Percentiles rank a stretch among this genome's conserved stretches.
Evolutionary conservation across 495 filamentous ascomycete species (phyloP).

Genomic region (Trichoderma reesei): DNA sequence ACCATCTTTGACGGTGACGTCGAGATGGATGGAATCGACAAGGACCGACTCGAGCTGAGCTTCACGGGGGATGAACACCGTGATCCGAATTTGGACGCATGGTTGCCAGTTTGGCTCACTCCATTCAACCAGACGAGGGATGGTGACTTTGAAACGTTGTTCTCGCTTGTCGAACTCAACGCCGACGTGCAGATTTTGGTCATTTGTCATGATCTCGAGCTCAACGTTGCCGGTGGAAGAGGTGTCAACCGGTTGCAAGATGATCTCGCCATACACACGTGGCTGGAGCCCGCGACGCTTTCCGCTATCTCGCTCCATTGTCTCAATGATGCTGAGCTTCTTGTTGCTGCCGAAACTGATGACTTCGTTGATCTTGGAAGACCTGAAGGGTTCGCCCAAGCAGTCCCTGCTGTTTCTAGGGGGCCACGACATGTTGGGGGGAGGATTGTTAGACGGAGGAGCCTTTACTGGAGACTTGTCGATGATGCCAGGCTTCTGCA

Average conservation of each 20-base stretch:
- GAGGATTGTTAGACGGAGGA: not conserved
- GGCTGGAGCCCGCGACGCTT: slow-evolving; percentile 17
- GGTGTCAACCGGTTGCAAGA: slow-evolving; percentile 24
- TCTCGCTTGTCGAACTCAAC: slow-evolving; percentile 19
- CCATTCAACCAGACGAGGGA: slow-evolving; percentile 24
- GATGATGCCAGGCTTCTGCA: not conserved
- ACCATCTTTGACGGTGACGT: slow-evolving; percentile 31
- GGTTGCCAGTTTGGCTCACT: slow-evolving; percentile 16
- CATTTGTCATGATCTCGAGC: slow-evolving; percentile 29
- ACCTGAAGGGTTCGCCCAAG: not conserved
- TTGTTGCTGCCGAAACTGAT: slow-evolving; percentile 13
- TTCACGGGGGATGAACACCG: slow-evolving; percentile 32
- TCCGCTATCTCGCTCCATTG: slow-evolving; percentile 12
- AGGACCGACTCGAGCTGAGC: slow-evolving; percentile 20
- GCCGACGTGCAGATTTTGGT: slow-evolving; percentile 23
- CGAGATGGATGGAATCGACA: slow-evolving; percentile 26
- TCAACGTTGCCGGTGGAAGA: slow-evolving; percentile 19
- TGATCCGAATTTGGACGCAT: slow-evolving; percentile 31
- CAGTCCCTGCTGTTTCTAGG: slow-evolving; percentile 1
- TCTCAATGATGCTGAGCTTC: slow-evolving; percentile 23
- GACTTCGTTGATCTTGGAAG: not conserved
- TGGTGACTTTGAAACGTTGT: slow-evolving; percentile 24
- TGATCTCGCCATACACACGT: slow-evolving; percentile 28
- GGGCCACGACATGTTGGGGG: not conserved
- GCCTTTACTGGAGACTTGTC: not conserved